phyloP scores from a whole-genome alignment of 352 stramenopile genomes.

The Phytophthora niederhauseri region DNA sequence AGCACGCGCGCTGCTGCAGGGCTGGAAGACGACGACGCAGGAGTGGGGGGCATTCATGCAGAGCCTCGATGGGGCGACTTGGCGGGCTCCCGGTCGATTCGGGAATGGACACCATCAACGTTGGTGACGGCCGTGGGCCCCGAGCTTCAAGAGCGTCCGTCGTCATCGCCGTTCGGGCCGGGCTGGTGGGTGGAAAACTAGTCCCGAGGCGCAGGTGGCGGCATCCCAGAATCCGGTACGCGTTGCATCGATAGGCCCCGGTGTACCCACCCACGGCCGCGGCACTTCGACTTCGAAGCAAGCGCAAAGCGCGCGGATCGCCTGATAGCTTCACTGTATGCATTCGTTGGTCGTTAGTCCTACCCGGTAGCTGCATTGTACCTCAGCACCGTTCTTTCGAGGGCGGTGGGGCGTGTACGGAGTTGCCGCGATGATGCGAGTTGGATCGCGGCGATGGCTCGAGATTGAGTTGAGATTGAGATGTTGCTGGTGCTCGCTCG shows the following conservation, averaged over 20 bases:
- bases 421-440: not conserved
- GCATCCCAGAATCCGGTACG: constrained; percentile 10
- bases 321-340: not conserved
- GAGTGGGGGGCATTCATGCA: constrained; percentile 26
- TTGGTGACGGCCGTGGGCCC: not conserved
- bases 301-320: not conserved
- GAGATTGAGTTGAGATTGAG: not conserved
- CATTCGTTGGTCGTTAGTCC: not conserved
- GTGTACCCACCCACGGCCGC: constrained; percentile 14
- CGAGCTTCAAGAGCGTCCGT: constrained; percentile 14
- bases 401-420: not conserved
- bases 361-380: not conserved
- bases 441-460: not conserved
- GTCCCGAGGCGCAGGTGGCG: not conserved
- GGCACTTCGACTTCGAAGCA: not conserved
- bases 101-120: constrained; percentile 13
- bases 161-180: constrained; percentile 7
- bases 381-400: not conserved
- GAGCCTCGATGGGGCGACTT: constrained; percentile 16
- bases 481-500: not conserved
- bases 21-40: constrained; percentile 1
- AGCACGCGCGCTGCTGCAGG: constrained; percentile 10
- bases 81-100: constrained; percentile 13
- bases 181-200: constrained; percentile 21
- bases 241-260: constrained; percentile 5